Conservation (phyloP, 2,329 filamentous ascomycete species). For the Dactylonectria macrodidyma region DNA sequence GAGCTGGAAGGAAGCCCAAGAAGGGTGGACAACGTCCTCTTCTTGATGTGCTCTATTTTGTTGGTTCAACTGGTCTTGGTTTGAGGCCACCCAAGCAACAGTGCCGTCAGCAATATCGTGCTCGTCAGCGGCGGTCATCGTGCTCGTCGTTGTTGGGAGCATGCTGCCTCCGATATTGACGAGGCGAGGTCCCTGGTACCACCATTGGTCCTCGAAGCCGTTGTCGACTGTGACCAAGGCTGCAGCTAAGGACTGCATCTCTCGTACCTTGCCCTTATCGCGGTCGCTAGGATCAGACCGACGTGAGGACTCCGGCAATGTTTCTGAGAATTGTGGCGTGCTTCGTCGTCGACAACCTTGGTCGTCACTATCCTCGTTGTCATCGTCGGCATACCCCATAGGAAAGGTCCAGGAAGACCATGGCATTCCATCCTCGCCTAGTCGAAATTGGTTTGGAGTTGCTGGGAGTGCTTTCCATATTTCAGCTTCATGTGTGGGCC, state of each 20-base stretch:
- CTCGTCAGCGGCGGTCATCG: slow-evolving; percentile 28
- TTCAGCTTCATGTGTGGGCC: slow-evolving; percentile 41
- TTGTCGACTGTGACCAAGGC: slow-evolving; percentile 72
- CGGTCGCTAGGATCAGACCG: slow-evolving; percentile 51
- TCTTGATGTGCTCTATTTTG: background rate
- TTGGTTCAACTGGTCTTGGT: slow-evolving; percentile 4
- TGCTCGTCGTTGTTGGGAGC: slow-evolving; percentile 35
- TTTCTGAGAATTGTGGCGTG: background rate
- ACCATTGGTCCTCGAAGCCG: slow-evolving; percentile 72
- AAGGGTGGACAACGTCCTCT: slow-evolving; percentile 20
- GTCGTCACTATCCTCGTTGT: slow-evolving; percentile 29
- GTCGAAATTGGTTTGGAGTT: slow-evolving; percentile 51
- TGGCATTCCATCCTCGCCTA: slow-evolving; percentile 64
- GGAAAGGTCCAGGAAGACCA: slow-evolving; percentile 58
- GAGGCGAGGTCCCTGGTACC: slow-evolving; percentile 62
- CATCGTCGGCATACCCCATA: slow-evolving; percentile 38
- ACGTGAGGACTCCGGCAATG: slow-evolving; percentile 20
- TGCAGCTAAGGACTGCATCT: slow-evolving; percentile 65
- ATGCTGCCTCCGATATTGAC: slow-evolving; percentile 43
- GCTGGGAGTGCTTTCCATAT: slow-evolving; percentile 62
- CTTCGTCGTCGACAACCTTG: slow-evolving; percentile 9
- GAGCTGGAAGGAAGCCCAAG: slow-evolving; percentile 31
- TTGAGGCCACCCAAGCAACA: slow-evolving; percentile 38
- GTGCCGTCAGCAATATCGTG: slow-evolving; percentile 26
- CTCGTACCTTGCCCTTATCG: slow-evolving; percentile 45